Base-by-base conservation (phyloP, 768 basidiomycete genomes). In the Psilocybe sp. region DNA sequence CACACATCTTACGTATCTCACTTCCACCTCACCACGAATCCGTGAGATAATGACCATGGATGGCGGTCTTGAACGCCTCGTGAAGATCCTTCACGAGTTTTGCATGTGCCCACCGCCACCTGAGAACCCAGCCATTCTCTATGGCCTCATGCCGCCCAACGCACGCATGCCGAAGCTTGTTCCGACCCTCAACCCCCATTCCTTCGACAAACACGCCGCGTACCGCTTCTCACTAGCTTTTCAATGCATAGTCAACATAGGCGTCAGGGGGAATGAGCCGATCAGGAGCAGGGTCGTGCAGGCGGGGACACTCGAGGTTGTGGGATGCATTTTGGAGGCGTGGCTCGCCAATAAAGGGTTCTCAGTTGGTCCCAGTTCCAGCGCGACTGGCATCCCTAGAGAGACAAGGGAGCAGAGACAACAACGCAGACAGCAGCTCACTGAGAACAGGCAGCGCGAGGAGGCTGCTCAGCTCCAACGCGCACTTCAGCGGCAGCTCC, bases 21-120 rank as follows among this genome's bases (percentile, higher is more conserved):
- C 96, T 7, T 93, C 92, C 1, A 98, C 97, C 5, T 97, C 95
- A 0, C 95, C 97, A 1, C 85, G 94, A 47, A 98, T 99, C 70
- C 87, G 96, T 51, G 97, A 99, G 71, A 98, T 97, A 59, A 90
- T 99, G 81, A 96, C 94, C 23, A 86, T 89, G 80, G 96, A 98
- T 62, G 97, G 97, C 41, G 97, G 97, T 1, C 83, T 99, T 14
- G 97, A 99, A 64, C 87, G 96, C 12, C 85, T 99, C 28, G 89
- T 98, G 12, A 82, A 89, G 50, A 92, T 99, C 54, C 77, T 96
- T 9, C 89, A 89, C 60, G 90, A 94, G 54, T 92, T 91, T 59
- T 93, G 92, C 66, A 69, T 91, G 18, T 84, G 78, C 54, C 90
- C 91, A 1, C 89, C 91, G 1, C 86, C 86, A 0, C 89, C 88